Conservation (phyloP, 2,329 filamentous ascomycete species). For the Talaromyces verruculosus region DNA sequence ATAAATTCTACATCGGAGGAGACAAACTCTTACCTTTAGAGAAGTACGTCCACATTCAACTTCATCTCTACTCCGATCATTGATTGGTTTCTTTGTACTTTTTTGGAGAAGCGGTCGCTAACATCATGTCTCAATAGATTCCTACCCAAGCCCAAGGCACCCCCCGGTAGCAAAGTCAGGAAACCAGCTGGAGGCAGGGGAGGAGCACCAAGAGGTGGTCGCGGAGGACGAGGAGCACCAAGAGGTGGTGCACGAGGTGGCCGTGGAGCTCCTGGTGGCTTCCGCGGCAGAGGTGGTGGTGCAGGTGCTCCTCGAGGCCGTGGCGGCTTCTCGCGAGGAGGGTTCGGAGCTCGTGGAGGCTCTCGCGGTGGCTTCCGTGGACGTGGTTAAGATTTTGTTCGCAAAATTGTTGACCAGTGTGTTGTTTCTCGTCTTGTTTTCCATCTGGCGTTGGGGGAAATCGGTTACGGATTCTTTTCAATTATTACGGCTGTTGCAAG, state of each 20-base stretch:
- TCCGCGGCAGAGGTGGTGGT: conserved; percentile 18
- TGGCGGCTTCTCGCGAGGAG: conserved; percentile 34
- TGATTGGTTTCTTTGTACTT: background rate
- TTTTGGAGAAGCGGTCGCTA: conserved; percentile 11
- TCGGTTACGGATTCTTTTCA: conserved; percentile 40
- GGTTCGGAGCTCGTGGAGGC: conserved; percentile 35
- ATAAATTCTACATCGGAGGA: conserved; percentile 93
- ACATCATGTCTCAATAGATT: conserved; percentile 55
- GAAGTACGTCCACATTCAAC: conserved; percentile 53
- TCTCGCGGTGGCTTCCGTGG: conserved; percentile 33
- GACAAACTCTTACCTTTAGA: conserved; percentile 95
- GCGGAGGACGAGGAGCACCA: conserved; percentile 50
- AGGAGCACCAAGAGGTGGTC: conserved; percentile 46
- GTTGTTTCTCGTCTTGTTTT: conserved; percentile 31
- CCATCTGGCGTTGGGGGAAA: conserved; percentile 45
- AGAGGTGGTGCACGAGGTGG: conserved; percentile 45
- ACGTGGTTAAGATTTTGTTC: conserved; percentile 28
- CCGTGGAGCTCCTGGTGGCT: conserved; percentile 20
- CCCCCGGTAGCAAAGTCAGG: conserved; percentile 66
- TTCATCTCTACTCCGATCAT: background rate
- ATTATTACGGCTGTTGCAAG: conserved; percentile 38
- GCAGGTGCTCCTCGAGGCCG: conserved; percentile 20
- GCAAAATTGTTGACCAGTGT: conserved; percentile 16
- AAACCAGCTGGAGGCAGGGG: conserved; percentile 62
- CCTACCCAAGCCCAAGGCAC: conserved; percentile 85